phyloP scores from a whole-genome alignment of 2,329 filamentous ascomycete genomes.

The Paracoccidioides brasiliensis region DNA sequence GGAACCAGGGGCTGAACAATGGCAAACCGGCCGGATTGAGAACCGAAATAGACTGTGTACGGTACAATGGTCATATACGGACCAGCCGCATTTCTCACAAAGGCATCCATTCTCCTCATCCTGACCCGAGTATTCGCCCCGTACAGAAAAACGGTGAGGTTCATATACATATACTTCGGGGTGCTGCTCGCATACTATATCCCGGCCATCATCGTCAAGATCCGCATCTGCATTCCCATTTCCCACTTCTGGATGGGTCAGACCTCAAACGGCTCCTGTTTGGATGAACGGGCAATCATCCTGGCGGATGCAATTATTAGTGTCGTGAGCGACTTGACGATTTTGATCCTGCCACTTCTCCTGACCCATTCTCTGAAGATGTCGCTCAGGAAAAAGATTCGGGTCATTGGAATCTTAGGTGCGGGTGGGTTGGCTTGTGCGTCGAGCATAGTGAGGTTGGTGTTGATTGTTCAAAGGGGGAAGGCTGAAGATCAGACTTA shows the following conservation, averaged over 20 bases:
- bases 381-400: constrained; percentile 32
- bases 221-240: constrained; percentile 32
- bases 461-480: constrained; percentile 15
- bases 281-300: constrained; percentile 29
- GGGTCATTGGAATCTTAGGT: constrained; percentile 37
- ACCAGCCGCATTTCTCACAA: constrained; percentile 33
- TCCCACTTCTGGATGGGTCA: constrained; percentile 28
- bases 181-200: constrained; percentile 31
- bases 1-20: neutral
- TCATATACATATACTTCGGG: constrained; percentile 28
- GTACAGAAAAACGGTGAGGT: constrained; percentile 27
- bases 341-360: constrained; percentile 39
- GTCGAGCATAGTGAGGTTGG: constrained; percentile 18
- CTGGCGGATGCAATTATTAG: constrained; percentile 45
- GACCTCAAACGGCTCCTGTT: constrained; percentile 13
- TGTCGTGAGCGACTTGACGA: constrained; percentile 44
- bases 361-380: constrained; percentile 35
- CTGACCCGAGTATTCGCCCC: constrained; percentile 32
- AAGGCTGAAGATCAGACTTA: constrained; percentile 16
- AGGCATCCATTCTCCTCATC: constrained; percentile 33
- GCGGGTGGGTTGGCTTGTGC: constrained; percentile 29
- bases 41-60: constrained; percentile 24
- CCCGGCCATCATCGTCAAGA: constrained; percentile 31
- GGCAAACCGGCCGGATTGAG: neutral
- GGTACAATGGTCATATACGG: constrained; percentile 35